Evolutionary conservation across 2,329 filamentous ascomycete genomes (phyloP).

Genomic region (Monilinia laxa): DNA sequence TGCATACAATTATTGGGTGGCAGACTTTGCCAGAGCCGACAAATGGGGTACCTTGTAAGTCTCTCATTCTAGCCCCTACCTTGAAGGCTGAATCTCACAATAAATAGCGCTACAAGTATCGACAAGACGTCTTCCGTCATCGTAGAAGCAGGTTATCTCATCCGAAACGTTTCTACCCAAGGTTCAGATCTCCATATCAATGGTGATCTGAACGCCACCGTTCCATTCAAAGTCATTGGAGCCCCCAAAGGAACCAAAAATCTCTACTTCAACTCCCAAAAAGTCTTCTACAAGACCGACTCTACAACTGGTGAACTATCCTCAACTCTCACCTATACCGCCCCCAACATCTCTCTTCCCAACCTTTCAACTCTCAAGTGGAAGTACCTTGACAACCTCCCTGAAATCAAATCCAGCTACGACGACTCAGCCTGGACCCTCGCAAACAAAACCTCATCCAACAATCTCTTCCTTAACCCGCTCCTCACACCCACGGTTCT

Average conservation of each 20-base stretch:
- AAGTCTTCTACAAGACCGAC: conserved; percentile 43
- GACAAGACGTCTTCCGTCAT: conserved; percentile 52
- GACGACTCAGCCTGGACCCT: conserved; percentile 67
- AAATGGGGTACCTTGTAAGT: conserved; percentile 41
- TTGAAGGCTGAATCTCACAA: conserved; percentile 15
- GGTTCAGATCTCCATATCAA: conserved; percentile 59
- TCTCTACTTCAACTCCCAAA: conserved; percentile 61
- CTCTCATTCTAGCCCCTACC: background rate
- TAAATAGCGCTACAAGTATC: conserved; percentile 35
- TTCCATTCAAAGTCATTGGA: conserved; percentile 66
- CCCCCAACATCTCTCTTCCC: conserved; percentile 55
- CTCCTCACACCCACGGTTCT: conserved; percentile 65
- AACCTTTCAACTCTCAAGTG: conserved; percentile 59
- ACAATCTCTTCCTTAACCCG: conserved; percentile 52
- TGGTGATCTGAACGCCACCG: conserved; percentile 72
- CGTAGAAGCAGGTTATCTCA: conserved; percentile 62
- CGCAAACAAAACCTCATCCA: conserved; percentile 54
- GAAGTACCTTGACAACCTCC: conserved; percentile 69
- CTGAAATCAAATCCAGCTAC: conserved; percentile 63
- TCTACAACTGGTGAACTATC: conserved; percentile 50
- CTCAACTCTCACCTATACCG: conserved; percentile 50
- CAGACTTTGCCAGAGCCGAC: conserved; percentile 50
- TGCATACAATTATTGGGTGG: conserved; percentile 69
- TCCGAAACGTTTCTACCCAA: conserved; percentile 58
- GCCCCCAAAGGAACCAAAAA: conserved; percentile 52